These are phyloP conservation scores for Mycena sp. DNA, from an alignment of 1,284 basidiomycete species.

Conservation along the genomic window DNA sequence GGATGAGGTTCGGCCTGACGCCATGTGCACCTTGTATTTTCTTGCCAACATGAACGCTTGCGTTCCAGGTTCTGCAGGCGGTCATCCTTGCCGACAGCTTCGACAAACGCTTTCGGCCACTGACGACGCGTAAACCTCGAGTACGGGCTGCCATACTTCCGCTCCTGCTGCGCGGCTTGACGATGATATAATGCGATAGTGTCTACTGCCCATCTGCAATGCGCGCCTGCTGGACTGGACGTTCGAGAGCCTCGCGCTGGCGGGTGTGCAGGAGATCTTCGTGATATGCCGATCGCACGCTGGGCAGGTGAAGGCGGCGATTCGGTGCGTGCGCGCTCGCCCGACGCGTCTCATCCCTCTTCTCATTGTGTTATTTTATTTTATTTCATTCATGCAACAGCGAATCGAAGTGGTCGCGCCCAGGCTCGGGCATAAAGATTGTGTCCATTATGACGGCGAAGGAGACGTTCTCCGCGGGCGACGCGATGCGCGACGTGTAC, in stretches of 20 bases:
- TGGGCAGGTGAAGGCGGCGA: slow-evolving; percentile 82
- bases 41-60: slow-evolving; percentile 10
- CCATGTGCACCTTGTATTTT: background rate
- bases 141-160: slow-evolving; percentile 61
- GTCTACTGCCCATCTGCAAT: slow-evolving; percentile 94
- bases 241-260: slow-evolving; percentile 90
- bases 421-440: slow-evolving; percentile 83
- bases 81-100: slow-evolving; percentile 96
- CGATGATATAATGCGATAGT: slow-evolving; percentile 58
- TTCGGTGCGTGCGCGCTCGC: slow-evolving; percentile 64
- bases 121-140: slow-evolving; percentile 85
- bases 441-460: slow-evolving; percentile 88
- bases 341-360: slow-evolving; percentile 17
- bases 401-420: slow-evolving; percentile 83
- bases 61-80: slow-evolving; percentile 68
- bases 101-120: slow-evolving; percentile 90
- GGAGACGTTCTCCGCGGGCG: slow-evolving; percentile 91
- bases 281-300: slow-evolving; percentile 92
- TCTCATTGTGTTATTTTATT: too few relatives aligned
- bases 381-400: slow-evolving; percentile 50
- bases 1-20: slow-evolving; percentile 64
- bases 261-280: slow-evolving; percentile 96
- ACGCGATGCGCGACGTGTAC: slow-evolving; percentile 97
- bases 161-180: slow-evolving; percentile 28
- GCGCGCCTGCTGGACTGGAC: slow-evolving; percentile 96